Percentiles rank a stretch among this genome's conserved stretches.
Evolutionary conservation across 441 rosid species (phyloP).

Genomic region (Pelargonium cotyledonis): DNA sequence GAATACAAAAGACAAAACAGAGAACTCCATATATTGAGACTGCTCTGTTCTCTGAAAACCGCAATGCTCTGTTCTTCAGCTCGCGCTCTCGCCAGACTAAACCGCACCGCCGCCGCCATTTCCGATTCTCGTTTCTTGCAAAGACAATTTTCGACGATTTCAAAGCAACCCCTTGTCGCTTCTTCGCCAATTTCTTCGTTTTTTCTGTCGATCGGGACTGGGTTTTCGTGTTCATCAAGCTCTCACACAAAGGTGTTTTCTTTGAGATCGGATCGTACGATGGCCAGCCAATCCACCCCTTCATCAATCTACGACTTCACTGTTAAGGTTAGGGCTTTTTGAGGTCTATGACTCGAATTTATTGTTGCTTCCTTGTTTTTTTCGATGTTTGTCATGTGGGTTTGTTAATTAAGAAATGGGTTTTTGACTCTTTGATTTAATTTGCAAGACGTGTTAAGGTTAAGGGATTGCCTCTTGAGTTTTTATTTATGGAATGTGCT

Average conservation of each 20-base stretch:
- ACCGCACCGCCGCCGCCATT: conserved; percentile 6
- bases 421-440: background rate
- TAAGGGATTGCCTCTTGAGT: too few species aligned
- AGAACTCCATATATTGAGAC: background rate
- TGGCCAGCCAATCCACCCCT: conserved; percentile 56
- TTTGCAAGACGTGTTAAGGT: too few species aligned
- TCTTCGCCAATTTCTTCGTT: conserved; percentile 15
- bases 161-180: conserved; percentile 19
- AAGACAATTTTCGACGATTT: conserved; percentile 19
- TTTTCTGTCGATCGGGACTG: conserved; percentile 23
- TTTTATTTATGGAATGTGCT: too few species aligned
- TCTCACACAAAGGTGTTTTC: conserved; percentile 8
- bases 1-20: background rate
- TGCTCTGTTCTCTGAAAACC: conserved; percentile 6
- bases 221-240: conserved; percentile 8
- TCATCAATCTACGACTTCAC: conserved; percentile 67
- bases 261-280: conserved; percentile 43
- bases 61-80: conserved; percentile 30
- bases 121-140: conserved; percentile 21
- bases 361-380: background rate
- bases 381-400: background rate
- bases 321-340: conserved; percentile 50
- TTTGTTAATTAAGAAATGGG: background rate
- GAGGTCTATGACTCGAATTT: background rate
- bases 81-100: conserved; percentile 21